phyloP scores from a whole-genome alignment of 495 filamentous ascomycete genomes.

The Aspergillus coremiiformis region DNA sequence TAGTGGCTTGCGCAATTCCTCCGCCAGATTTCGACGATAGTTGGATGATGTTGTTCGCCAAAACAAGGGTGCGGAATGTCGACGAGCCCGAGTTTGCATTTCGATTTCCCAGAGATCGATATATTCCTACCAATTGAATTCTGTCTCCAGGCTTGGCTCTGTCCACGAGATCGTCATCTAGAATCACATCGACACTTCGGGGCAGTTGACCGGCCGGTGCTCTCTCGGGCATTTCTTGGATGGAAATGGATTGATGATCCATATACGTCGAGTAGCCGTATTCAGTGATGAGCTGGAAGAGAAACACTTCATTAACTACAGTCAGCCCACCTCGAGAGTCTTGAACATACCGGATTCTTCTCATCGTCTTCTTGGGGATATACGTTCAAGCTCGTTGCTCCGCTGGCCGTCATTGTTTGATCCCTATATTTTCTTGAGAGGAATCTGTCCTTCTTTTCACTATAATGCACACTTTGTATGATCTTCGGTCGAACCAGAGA shows the following conservation, averaged over 20 bases:
- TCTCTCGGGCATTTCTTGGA: constrained; percentile 98
- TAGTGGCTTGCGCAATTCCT: constrained; percentile 82
- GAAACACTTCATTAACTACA: constrained; percentile 8
- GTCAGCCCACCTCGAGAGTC: background rate
- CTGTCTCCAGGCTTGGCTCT: constrained; percentile 91
- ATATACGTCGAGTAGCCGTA: constrained; percentile 93
- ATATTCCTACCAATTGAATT: constrained; percentile 92
- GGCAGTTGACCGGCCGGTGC: constrained; percentile 94
- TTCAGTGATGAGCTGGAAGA: constrained; percentile 67
- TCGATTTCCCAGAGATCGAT: constrained; percentile 85
- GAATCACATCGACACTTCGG: constrained; percentile 91
- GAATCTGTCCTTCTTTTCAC: constrained; percentile 75
- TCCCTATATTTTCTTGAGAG: constrained; percentile 82
- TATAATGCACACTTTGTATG: constrained; percentile 95
- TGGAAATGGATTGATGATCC: constrained; percentile 96
- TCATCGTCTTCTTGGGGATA: constrained; percentile 95
- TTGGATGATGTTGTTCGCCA: constrained; percentile 93
- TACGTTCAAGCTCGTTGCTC: constrained; percentile 75
- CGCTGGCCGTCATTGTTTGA: constrained; percentile 91
- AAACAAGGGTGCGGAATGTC: constrained; percentile 84
- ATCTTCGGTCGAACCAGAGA: constrained; percentile 94
- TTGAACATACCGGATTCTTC: constrained; percentile 50
- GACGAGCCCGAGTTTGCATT: constrained; percentile 81
- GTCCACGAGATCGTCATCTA: constrained; percentile 96
- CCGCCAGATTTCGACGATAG: constrained; percentile 94